Conservation (phyloP, 331 rosid genomes). For the Pyrus hybrid region DNA sequence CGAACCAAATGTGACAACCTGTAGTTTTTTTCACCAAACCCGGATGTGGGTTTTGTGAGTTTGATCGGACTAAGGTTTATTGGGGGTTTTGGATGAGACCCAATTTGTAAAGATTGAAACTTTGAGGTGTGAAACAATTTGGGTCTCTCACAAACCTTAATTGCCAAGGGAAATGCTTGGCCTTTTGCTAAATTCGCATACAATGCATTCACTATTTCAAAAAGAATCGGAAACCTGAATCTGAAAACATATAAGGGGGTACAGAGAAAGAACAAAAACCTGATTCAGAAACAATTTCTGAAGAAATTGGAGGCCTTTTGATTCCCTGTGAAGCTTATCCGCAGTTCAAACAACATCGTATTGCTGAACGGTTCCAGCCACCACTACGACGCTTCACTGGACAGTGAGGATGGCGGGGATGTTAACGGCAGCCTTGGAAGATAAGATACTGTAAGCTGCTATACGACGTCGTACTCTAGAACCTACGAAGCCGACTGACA, state of each 20-base stretch:
- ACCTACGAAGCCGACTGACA: not conserved
- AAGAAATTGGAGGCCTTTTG: not conserved
- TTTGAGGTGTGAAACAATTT: constrained; percentile 35
- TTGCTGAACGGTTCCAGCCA: not conserved
- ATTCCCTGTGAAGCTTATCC: too few species aligned
- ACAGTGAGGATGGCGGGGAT: not conserved
- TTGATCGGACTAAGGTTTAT: constrained; percentile 18
- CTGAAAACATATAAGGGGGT: not conserved
- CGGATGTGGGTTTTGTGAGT: not conserved
- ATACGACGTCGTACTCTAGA: not conserved
- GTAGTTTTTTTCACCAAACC: not conserved
- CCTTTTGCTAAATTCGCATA: constrained; percentile 43
- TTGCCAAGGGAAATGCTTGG: constrained; percentile 49
- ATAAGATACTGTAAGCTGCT: not conserved
- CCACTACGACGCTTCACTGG: not conserved
- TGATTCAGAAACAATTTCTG: not conserved
- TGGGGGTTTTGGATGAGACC: constrained; percentile 27
- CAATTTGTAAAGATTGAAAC: constrained; percentile 25
- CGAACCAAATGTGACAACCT: not conserved
- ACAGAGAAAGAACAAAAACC: not conserved
- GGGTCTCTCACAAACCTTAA: constrained; percentile 47
- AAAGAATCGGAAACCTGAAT: not conserved
- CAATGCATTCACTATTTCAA: constrained; percentile 17
- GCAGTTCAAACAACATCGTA: not conserved
- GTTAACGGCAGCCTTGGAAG: not conserved